Evolutionary conservation across 345 rosid genomes (phyloP).

Genomic region (Camelina hispida): DNA sequence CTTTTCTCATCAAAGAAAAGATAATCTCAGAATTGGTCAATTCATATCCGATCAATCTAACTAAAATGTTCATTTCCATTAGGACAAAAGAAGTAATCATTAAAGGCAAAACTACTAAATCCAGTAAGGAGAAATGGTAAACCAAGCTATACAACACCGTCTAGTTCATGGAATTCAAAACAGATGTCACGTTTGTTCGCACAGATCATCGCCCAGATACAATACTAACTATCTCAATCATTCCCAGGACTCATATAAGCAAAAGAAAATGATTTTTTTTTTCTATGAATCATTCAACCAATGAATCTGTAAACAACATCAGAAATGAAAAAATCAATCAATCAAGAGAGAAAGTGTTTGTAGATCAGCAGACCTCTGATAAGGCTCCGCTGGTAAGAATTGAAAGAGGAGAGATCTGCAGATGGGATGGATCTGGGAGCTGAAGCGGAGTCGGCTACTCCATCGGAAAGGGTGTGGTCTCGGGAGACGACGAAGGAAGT

Average conservation of each 20-base stretch:
- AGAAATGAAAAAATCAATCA: background rate
- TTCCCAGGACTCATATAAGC: background rate
- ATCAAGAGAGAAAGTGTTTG: background rate
- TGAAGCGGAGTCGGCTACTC: slow-evolving; percentile 33
- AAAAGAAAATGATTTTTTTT: background rate
- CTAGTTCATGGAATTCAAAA: slow-evolving; percentile 11
- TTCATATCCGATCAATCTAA: slow-evolving; percentile 2
- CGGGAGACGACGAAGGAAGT: slow-evolving; percentile 50
- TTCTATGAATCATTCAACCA: background rate
- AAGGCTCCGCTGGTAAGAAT: slow-evolving; percentile 45
- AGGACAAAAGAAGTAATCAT: background rate
- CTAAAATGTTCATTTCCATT: background rate
- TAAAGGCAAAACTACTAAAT: background rate
- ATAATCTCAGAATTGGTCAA: slow-evolving; percentile 12
- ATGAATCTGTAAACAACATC: slow-evolving; percentile 10
- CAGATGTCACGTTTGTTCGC: background rate
- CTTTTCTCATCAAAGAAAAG: slow-evolving; percentile 5
- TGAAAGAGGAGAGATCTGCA: slow-evolving; percentile 49
- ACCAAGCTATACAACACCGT: slow-evolving; percentile 2
- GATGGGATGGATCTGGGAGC: slow-evolving; percentile 25
- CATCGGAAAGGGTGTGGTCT: slow-evolving; percentile 38
- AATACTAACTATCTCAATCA: background rate
- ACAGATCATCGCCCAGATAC: slow-evolving; percentile 10
- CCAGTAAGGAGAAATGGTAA: background rate
- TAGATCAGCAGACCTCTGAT: slow-evolving; percentile 58